Percentiles rank a stretch among this genome's conserved stretches.
phyloP scores from a whole-genome alignment of 2,329 filamentous ascomycete genomes.

The Exutisphaerella laricina region DNA sequence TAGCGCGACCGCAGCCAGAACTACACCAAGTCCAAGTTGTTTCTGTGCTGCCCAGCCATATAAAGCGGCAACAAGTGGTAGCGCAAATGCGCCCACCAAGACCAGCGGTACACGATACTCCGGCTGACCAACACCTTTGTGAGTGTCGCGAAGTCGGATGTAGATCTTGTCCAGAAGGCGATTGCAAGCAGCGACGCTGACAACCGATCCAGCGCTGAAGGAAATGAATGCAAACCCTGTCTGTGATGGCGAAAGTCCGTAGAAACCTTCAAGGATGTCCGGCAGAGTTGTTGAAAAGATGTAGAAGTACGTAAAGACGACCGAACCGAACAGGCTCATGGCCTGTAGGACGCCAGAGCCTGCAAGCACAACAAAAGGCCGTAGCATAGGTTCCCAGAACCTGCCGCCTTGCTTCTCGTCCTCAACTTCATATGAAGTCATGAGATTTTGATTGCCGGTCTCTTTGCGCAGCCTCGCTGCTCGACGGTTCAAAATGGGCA shows the following conservation, averaged over 20 bases:
- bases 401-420: conserved; percentile 6
- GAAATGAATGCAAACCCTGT: conserved; percentile 51
- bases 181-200: conserved; percentile 36
- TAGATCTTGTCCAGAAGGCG: conserved; percentile 36
- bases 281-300: conserved; percentile 44
- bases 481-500: conserved; percentile 48
- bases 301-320: conserved; percentile 44
- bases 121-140: conserved; percentile 37
- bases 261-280: conserved; percentile 38
- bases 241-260: conserved; percentile 44
- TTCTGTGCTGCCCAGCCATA: conserved; percentile 54
- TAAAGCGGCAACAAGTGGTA: conserved; percentile 50
- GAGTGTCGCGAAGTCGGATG: conserved; percentile 25
- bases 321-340: conserved; percentile 41
- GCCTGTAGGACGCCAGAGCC: conserved; percentile 52
- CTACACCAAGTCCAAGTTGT: conserved; percentile 49
- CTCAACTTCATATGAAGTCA: conserved; percentile 20
- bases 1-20: conserved; percentile 49
- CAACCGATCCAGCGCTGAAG: conserved; percentile 47
- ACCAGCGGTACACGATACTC: conserved; percentile 61
- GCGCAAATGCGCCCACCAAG: conserved; percentile 47
- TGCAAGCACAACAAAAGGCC: conserved; percentile 40
- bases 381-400: conserved; percentile 36
- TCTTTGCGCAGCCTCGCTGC: conserved; percentile 30
- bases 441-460: conserved; percentile 12